Base-by-base conservation (phyloP, 2,329 filamentous ascomycete species). In the Microascus cirrosus region DNA sequence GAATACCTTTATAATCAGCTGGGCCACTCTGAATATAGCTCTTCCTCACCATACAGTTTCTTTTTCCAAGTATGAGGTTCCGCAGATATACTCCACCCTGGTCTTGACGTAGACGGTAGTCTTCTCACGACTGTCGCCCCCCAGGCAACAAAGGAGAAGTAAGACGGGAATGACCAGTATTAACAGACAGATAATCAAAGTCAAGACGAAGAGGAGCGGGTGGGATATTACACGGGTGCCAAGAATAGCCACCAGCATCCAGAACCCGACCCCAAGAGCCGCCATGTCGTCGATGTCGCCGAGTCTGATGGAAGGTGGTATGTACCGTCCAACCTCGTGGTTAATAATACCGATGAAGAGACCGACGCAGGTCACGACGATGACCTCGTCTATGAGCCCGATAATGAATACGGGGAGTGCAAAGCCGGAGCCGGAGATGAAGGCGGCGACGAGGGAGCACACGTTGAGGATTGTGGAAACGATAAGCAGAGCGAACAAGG, bases 321-420 rank as follows among this genome's bases (percentile, higher is more conserved):
- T 39, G n/a, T 58, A 58, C 24, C 51, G 35, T 22, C 56, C 56
- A 15, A 42, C 52, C 28, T 58, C 56, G 36, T 54, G 42, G 52
- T 58, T 58, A 36, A 45, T 36, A 18, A 58, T 54, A 6, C 51
- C 56, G 36, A 58, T 54, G 39, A 58, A 53, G 22, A 58, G 13
- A n/a, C 35, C 35, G 25, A 58, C 20, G 35, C 51, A 58, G n/a
- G 51, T 53, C 2, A 58, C 39, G 13, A 54, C n/a, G 36, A 58
- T 53, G 7, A 58, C 28, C 25, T 42, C 56, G 25, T 58, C 56
- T 4, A 58, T 18, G 3, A 53, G 54, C 25, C 28, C 56, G 24
- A 58, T 25, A 36, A 58, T 51, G 35, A 53, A 53, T 4, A 53
- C 42, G 4, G 36, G n/a, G 11, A 54, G 53, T 12, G 24, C 34